Base-by-base conservation (phyloP, 768 basidiomycete species). In the Hortiboletus campestris region DNA sequence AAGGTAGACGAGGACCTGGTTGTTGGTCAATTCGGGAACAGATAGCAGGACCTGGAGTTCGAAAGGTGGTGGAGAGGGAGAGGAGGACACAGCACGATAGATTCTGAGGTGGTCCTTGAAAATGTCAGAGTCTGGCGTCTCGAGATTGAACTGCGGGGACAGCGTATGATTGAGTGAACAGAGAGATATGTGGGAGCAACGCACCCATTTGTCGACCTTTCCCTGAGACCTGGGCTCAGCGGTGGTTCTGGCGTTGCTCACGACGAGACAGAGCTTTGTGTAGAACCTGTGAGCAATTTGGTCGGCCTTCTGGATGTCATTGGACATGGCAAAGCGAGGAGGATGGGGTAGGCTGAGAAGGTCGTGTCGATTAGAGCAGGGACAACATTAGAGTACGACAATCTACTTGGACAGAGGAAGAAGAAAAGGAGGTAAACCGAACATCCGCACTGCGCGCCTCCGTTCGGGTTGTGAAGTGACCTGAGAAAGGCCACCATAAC, bases 271-370 rank as follows among this genome's bases (percentile, higher is more conserved):
- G 50, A 92, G 84, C 76, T 93, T 93, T 48, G 85, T 83, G 75
- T 89, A 91, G 72, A 90, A 84, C 70, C 85, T 84, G 72, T 85
- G 85, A 46, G 88, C 87, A 64, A 93, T 92, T 79, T 91, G 89
- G 79, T 93, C 89, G 62, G 89, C 87, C 78, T 84, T 91, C 67
- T 74, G 74, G 56, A 74, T 74, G 72, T 80, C 79, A 76, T 76
- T 78, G 63, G 78, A 79, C 78, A 79, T 79, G 70, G 78, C 73
- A 72, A 68, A 52, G 63, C 42, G 48, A 34, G 43, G 44, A 6
- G 43, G 44, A 6, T 38, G 50, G 16, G 2, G 46, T 43, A 47
- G 44, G 34, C 16, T 61, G 57, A 22, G 52, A 45, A 36, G 9
- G 52, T 49, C n/a, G 58, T 38, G 13, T 53, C 13, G 45, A 67